Conservation (phyloP, 345 rosid genomes). For the Salix brachista region DNA sequence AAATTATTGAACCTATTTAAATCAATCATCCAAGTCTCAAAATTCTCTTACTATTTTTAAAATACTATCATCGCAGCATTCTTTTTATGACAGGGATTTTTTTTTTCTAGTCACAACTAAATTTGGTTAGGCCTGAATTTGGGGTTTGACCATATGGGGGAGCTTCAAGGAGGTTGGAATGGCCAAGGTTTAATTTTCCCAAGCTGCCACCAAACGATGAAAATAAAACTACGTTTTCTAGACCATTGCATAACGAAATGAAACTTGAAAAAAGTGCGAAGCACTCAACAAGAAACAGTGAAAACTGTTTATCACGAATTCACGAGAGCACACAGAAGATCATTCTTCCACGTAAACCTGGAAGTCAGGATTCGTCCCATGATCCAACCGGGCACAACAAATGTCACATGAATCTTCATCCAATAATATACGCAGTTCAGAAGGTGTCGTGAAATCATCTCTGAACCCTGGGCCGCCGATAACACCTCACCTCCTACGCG, state of each 20-base stretch:
- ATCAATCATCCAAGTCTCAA: too few species aligned
- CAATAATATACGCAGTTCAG: neutral
- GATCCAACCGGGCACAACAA: neutral
- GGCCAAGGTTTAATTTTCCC: neutral
- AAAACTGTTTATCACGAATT: neutral
- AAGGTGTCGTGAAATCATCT: neutral
- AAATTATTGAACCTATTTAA: too few species aligned
- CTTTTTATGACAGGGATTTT: too few species aligned
- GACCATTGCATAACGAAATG: neutral
- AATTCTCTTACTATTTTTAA: neutral
- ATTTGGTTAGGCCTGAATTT: neutral
- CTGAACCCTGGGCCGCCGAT: neutral
- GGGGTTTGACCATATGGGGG: neutral
- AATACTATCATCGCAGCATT: neutral
- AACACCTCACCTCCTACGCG: neutral
- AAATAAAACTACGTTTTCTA: neutral
- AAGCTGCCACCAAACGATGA: neutral
- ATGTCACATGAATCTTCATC: neutral
- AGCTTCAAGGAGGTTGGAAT: neutral
- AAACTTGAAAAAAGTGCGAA: neutral
- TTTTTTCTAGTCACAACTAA: neutral
- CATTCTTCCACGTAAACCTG: neutral
- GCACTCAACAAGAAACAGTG: neutral
- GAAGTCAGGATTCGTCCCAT: neutral
- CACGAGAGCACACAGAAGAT: neutral